phyloP scores from a whole-genome alignment of 768 basidiomycete genomes.

The Termitomyces sp. region DNA sequence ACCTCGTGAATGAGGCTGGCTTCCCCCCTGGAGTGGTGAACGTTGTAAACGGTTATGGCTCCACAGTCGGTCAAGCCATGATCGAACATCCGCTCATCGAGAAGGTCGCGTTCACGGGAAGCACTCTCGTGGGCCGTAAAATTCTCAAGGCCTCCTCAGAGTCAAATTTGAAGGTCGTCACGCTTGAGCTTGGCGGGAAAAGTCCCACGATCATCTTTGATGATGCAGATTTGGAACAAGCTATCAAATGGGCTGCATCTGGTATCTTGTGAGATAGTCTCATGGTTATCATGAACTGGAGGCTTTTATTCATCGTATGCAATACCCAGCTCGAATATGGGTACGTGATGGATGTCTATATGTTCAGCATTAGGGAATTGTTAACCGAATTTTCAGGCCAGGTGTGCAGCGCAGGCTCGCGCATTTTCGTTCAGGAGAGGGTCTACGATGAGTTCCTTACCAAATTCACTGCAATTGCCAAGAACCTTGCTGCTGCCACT shows the following conservation, averaged over 20 bases:
- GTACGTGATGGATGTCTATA: slow-evolving; percentile 27
- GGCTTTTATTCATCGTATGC: neutral
- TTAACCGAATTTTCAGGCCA: neutral
- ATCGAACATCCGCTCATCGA: too few relatives aligned
- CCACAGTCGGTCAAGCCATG: too few relatives aligned
- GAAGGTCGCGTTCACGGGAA: too few relatives aligned
- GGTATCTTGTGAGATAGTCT: slow-evolving; percentile 63
- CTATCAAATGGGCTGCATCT: slow-evolving; percentile 64
- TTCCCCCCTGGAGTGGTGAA: slow-evolving; percentile 51
- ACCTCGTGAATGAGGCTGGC: slow-evolving; percentile 57
- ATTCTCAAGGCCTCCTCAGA: slow-evolving; percentile 37
- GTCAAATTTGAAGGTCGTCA: slow-evolving; percentile 80
- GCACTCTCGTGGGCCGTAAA: too few relatives aligned
- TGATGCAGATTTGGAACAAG: slow-evolving; percentile 66
- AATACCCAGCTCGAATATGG: slow-evolving; percentile 24
- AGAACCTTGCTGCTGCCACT: slow-evolving; percentile 36
- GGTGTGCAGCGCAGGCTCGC: slow-evolving; percentile 71
- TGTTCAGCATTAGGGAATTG: neutral
- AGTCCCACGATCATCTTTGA: slow-evolving; percentile 54
- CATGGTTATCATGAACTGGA: neutral
- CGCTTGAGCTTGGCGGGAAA: slow-evolving; percentile 81
- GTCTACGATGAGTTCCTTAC: slow-evolving; percentile 78
- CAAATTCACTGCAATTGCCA: slow-evolving; percentile 45
- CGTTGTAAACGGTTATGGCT: slow-evolving; percentile 32
- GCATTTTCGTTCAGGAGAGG: slow-evolving; percentile 75